phyloP scores from a whole-genome alignment of 2,329 filamentous ascomycete species.

The Fusarium zealandicum region DNA sequence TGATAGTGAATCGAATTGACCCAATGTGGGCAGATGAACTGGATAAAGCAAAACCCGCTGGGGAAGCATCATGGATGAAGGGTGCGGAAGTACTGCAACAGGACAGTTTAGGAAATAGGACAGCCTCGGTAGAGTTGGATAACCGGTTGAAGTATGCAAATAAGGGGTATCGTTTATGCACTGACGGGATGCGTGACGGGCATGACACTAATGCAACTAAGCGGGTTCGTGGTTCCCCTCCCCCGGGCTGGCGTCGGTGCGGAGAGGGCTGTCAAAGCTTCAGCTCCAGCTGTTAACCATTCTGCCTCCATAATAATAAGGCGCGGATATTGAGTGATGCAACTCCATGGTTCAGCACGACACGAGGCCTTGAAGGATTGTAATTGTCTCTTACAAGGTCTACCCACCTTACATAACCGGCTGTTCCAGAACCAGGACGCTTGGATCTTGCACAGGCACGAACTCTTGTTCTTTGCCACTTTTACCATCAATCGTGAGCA shows the following conservation, averaged over 20 bases:
- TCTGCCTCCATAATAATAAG: neutral
- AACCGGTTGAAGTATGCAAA: slow-evolving; percentile 30
- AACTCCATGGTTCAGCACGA: slow-evolving; percentile 2
- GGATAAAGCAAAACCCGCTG: slow-evolving; percentile 6
- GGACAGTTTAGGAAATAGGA: slow-evolving; percentile 40
- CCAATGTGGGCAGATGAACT: slow-evolving; percentile 25
- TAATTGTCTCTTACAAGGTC: slow-evolving; percentile 2
- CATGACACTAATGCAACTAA: slow-evolving; percentile 32
- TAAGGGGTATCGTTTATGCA: slow-evolving; percentile 30
- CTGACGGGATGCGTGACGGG: neutral
- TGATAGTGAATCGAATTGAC: slow-evolving; percentile 20
- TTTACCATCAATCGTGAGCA: slow-evolving; percentile 14
- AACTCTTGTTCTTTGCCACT: slow-evolving; percentile 20
- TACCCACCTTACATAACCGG: neutral
- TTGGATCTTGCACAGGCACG: slow-evolving; percentile 21
- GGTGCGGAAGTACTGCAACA: slow-evolving; percentile 37
- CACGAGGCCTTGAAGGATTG: neutral
- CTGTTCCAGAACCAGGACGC: slow-evolving; percentile 8
- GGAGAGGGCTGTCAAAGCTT: slow-evolving; percentile 17
- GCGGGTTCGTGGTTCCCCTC: slow-evolving; percentile 22
- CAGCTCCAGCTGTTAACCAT: neutral
- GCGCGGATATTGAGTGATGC: slow-evolving; percentile 21
- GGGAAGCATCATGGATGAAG: slow-evolving; percentile 23
- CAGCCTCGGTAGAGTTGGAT: neutral
- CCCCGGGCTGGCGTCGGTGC: slow-evolving; percentile 27